These are phyloP conservation scores for Mortierella claussenii DNA, from an alignment of 192 early-diverging fungal genomes.

Conservation along the genomic window DNA sequence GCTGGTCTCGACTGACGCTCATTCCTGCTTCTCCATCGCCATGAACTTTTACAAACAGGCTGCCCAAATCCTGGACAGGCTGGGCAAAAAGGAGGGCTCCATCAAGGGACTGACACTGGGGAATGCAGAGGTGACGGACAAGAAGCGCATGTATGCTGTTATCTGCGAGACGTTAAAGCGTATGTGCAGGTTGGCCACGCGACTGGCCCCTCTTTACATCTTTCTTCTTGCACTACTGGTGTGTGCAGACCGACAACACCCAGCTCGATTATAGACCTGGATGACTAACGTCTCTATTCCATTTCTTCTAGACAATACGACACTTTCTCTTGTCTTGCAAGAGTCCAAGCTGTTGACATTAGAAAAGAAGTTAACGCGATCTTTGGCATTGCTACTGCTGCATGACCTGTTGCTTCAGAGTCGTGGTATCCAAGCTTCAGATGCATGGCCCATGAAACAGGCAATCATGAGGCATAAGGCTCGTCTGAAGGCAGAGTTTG, in stretches of 20 bases:
- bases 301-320: slow-evolving; percentile 52
- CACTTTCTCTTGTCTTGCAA: slow-evolving; percentile 62
- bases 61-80: slow-evolving; percentile 78
- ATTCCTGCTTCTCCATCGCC: not conserved
- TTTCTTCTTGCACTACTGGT: too few relatives aligned
- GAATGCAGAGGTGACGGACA: slow-evolving; percentile 69
- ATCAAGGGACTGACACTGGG: slow-evolving; percentile 82
- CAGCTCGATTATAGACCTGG: not conserved
- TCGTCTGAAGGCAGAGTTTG: slow-evolving; percentile 79
- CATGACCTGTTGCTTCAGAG: slow-evolving; percentile 88
- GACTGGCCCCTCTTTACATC: not conserved
- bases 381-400: slow-evolving; percentile 73
- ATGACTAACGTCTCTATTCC: not conserved
- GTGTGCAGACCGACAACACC: too few relatives aligned
- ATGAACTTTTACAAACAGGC: slow-evolving; percentile 82
- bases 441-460: slow-evolving; percentile 68
- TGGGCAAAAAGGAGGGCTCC: slow-evolving; percentile 76
- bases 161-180: slow-evolving; percentile 94
- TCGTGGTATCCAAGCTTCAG: slow-evolving; percentile 72
- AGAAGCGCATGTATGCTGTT: slow-evolving; percentile 89
- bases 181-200: slow-evolving; percentile 53
- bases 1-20: too few relatives aligned
- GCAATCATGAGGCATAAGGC: slow-evolving; percentile 74
- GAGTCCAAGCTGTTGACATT: slow-evolving; percentile 56
- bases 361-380: slow-evolving; percentile 62